Evolutionary conservation across 176 grass and related monocot species (phyloP).

Genomic region (Bonia amplexicaulis): DNA sequence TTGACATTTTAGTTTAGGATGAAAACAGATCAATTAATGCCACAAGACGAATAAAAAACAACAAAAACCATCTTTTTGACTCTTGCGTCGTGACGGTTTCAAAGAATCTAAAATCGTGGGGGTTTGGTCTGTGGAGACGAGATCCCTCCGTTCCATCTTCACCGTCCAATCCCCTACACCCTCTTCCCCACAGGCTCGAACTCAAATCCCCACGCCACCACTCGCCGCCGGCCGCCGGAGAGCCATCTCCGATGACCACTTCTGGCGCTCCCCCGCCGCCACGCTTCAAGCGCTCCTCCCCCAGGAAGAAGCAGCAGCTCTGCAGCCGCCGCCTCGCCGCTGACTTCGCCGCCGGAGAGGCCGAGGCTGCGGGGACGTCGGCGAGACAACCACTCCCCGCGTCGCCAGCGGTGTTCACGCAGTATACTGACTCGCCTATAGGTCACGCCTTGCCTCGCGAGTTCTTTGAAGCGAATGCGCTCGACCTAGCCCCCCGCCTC

Average conservation of each 20-base stretch:
- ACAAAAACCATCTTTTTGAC: not conserved
- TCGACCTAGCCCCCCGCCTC: constrained; percentile 82
- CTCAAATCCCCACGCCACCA: not conserved
- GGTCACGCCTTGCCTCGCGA: constrained; percentile 38
- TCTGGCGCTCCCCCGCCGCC: not conserved
- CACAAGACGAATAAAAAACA: not conserved
- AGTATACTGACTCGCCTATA: not conserved
- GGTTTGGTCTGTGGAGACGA: not conserved
- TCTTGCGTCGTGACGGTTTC: too few species aligned
- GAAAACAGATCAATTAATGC: not conserved
- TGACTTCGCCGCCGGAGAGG: not conserved
- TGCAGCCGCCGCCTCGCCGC: constrained; percentile 6
- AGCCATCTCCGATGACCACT: constrained; percentile 28
- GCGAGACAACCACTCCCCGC: not conserved
- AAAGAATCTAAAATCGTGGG: not conserved
- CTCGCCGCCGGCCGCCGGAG: not conserved
- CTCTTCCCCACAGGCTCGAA: not conserved
- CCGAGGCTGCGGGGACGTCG: not conserved
- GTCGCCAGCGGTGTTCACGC: not conserved
- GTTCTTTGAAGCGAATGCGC: constrained; percentile 80
- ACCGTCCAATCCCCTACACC: constrained; percentile 13
- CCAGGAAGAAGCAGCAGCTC: constrained; percentile 28
- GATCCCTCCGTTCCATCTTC: constrained; percentile 9
- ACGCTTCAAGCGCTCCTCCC: constrained; percentile 60
- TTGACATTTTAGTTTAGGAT: not conserved